These are phyloP conservation scores for Dorcoceras hygrometricum DNA, from an alignment of 257 asterid species.

Conservation along the genomic window DNA sequence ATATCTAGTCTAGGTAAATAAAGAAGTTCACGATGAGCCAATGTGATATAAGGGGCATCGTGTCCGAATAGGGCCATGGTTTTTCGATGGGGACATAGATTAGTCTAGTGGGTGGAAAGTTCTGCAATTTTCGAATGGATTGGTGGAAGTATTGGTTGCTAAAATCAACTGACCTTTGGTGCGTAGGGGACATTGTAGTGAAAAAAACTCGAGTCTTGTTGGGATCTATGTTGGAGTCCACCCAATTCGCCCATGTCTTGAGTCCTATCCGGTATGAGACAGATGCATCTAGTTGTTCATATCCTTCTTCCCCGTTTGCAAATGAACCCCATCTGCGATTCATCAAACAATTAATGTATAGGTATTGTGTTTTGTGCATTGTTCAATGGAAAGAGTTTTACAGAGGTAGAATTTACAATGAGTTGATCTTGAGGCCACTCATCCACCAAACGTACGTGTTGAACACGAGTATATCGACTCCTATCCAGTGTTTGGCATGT, in stretches of 20 bases:
- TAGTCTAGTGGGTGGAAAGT: too few species aligned
- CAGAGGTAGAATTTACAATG: constrained; percentile 48
- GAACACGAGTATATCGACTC: constrained; percentile 77
- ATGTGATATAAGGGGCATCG: background rate
- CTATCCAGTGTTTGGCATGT: constrained; percentile 80
- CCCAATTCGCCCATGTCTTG: constrained; percentile 96
- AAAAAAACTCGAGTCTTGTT: constrained; percentile 69
- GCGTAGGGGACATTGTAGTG: constrained; percentile 86
- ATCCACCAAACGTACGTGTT: constrained; percentile 96
- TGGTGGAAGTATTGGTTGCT: background rate
- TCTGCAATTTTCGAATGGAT: background rate
- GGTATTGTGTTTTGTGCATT: background rate
- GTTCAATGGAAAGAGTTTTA: background rate
- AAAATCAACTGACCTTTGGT: constrained; percentile 46
- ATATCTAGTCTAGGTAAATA: too few species aligned
- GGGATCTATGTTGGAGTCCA: constrained; percentile 74
- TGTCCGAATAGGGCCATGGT: background rate
- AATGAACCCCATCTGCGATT: constrained; percentile 81
- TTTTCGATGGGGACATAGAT: background rate
- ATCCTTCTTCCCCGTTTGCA: constrained; percentile 76
- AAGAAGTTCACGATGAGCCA: background rate
- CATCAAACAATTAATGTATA: background rate
- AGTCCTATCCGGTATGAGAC: constrained; percentile 69
- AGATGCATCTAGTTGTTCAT: constrained; percentile 57
- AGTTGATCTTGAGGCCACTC: constrained; percentile 75